Evolutionary conservation across 345 rosid genomes (phyloP), one percentile per base, ranked within the genome.

Genomic region (Salix udensis): DNA sequence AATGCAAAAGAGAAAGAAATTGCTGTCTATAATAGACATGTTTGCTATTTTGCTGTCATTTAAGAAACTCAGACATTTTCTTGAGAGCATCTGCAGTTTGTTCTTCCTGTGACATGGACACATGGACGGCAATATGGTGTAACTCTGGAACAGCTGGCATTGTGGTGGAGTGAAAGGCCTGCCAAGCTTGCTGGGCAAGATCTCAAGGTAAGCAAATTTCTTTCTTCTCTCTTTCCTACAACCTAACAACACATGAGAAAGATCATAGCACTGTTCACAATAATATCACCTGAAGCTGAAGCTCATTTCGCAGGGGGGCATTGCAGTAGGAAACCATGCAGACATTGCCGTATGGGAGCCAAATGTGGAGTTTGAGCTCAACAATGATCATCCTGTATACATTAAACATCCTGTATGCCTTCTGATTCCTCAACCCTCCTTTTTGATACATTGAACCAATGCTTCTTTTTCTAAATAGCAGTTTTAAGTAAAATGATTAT

Each of bases 71-170:
- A 84, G 31, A 37, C 74, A 53, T 74, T 81, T 65, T 72, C 60
- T 78, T 71, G 89, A 81, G 84, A 81, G 73, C 68, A 77, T 84
- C 40, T 82, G 82, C 89, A 93, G 99, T 93, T 91, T 86, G 89
- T 93, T 73, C 97, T 96, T 84, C 99, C 99, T 13, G 90, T 89
- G 69, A 96, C 98, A 31, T 96, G 98, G 99, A 85, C 98, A 4
- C 82, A 82, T 58, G 99, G 99, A 60, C 86, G 67, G 74, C 88
- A 88, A 79, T 86, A 91, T 78, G 97, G 98, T 80, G 82, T 84
- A 67, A 89, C 87, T 40, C 84, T 92, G 65, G 96, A 91, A 78
- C 92, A 91, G 72, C 13, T 96, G 74, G 90, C 91, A 55, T 76
- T 75, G 42, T 93, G 96, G 98, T 96, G 97, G 98, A 91, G 96